phyloP scores from a whole-genome alignment of 805 yeast genomes.

The Metschnikowia amazonensis region DNA sequence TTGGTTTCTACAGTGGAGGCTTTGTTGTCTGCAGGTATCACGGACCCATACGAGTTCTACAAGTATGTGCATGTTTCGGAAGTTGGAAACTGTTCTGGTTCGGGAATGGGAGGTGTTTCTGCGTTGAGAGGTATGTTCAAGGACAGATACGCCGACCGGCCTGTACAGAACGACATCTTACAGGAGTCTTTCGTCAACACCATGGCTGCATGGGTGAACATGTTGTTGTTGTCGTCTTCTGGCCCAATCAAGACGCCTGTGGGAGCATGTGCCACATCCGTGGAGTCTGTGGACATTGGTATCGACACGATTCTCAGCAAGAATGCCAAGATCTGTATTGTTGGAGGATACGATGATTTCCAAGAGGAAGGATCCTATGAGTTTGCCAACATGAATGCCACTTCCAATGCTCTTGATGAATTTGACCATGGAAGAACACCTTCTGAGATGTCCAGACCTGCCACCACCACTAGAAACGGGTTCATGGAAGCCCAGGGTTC shows the following conservation, averaged over 20 bases:
- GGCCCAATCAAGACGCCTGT: conserved; percentile 99
- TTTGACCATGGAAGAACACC: conserved; percentile 96
- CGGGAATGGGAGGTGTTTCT: conserved; percentile 99
- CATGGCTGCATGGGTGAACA: conserved; percentile 99
- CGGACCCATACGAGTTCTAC: conserved; percentile 98
- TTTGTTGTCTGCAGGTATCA: conserved; percentile 86
- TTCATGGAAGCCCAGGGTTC: conserved; percentile 99
- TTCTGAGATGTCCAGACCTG: conserved; percentile 97
- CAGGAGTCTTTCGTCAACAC: conserved; percentile 99
- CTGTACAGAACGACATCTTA: conserved; percentile 94
- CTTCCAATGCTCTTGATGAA: conserved; percentile 86
- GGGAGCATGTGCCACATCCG: conserved; percentile 99
- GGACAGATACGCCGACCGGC: conserved; percentile 87
- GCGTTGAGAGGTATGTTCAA: conserved; percentile 98
- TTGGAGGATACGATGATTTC: conserved; percentile 99
- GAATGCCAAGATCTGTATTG: conserved; percentile 92
- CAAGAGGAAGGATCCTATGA: conserved; percentile 98
- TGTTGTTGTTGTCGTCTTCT: conserved; percentile 92
- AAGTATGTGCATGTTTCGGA: conserved; percentile 97
- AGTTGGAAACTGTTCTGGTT: conserved; percentile 98
- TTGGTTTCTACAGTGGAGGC: conserved; percentile 96
- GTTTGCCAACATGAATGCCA: conserved; percentile 98
- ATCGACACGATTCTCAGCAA: conserved; percentile 89
- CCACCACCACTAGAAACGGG: conserved; percentile 93
- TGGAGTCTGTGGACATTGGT: conserved; percentile 96